phyloP scores from a whole-genome alignment of 1,139 yeast species.

The Yarrowia galli region DNA sequence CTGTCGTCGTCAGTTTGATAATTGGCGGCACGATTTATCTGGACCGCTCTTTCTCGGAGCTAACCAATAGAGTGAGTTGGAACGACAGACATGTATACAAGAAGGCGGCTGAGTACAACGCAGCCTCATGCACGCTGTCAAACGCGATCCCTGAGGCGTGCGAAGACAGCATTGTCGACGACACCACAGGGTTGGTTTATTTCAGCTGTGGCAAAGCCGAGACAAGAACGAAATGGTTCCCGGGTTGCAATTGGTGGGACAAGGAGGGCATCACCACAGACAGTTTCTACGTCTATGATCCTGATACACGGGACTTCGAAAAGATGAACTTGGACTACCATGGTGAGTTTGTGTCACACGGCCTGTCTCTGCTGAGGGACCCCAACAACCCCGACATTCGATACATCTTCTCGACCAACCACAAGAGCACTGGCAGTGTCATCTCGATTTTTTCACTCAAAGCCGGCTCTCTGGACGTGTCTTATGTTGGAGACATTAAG shows the following conservation, averaged over 20 bases:
- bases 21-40: slow-evolving; percentile 12
- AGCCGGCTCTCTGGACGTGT: not conserved
- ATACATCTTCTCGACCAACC: slow-evolving; percentile 22
- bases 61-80: slow-evolving; percentile 15
- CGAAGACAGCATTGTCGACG: slow-evolving; percentile 22
- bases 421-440: slow-evolving; percentile 20
- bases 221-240: slow-evolving; percentile 21
- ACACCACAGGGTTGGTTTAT: slow-evolving; percentile 17
- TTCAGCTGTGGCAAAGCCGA: slow-evolving; percentile 7
- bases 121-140: slow-evolving; percentile 10
- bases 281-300: slow-evolving; percentile 23
- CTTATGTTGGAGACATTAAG: slow-evolving; percentile 7
- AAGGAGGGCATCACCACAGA: slow-evolving; percentile 5
- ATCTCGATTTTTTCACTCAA: slow-evolving; percentile 3
- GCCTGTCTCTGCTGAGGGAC: slow-evolving; percentile 14
- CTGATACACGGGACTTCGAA: not conserved
- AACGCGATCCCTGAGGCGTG: not conserved
- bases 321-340: slow-evolving; percentile 17
- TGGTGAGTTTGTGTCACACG: slow-evolving; percentile 26
- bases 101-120: slow-evolving; percentile 6
- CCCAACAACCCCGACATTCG: slow-evolving; percentile 12
- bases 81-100: not conserved
- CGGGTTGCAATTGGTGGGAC: slow-evolving; percentile 33
- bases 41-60: slow-evolving; percentile 26
- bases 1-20: not conserved